Conservation (phyloP, 495 filamentous ascomycete species). For the Cercophora sp. region DNA sequence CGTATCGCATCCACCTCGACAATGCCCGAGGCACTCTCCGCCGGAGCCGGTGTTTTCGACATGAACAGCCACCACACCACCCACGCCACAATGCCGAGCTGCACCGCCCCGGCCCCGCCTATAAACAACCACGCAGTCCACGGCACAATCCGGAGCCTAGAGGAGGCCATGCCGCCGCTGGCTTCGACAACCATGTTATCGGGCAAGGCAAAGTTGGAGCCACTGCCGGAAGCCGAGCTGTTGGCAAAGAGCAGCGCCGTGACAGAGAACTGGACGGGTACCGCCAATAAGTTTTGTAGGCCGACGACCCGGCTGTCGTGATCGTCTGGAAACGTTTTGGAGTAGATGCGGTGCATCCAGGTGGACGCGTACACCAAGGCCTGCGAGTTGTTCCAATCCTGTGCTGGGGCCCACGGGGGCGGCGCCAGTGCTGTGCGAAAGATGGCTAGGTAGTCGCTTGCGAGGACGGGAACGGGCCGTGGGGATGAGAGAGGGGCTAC, state of each 20-base stretch:
- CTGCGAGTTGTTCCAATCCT: conserved; percentile 7
- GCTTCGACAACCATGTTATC: conserved; percentile 9
- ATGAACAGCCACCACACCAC: no score
- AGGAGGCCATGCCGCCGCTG: conserved; percentile 9
- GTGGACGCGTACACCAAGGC: conserved; percentile 3
- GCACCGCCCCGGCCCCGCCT: no score
- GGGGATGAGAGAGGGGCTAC: neutral
- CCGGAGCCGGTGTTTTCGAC: no score
- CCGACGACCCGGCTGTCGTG: conserved; percentile 6
- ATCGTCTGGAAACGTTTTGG: conserved; percentile 13
- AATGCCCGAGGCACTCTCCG: no score
- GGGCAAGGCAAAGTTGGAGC: conserved; percentile 1
- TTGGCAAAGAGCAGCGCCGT: conserved; percentile 12
- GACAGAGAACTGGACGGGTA: conserved; percentile 18
- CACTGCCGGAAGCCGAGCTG: neutral
- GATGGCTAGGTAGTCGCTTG: conserved; percentile 7
- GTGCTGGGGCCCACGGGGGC: neutral
- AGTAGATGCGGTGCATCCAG: conserved; percentile 15
- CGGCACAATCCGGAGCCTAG: conserved; percentile 8
- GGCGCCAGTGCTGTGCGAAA: neutral
- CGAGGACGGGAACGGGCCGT: neutral
- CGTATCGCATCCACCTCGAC: no score
- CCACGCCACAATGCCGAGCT: no score
- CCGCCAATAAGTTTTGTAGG: conserved; percentile 21
- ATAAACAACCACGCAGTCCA: conserved; percentile 22